Evolutionary conservation across 164 flowering plant genomes (phyloP), one percentile per base, ranked within the genome.

Genomic region (Nymphaea colorata): DNA sequence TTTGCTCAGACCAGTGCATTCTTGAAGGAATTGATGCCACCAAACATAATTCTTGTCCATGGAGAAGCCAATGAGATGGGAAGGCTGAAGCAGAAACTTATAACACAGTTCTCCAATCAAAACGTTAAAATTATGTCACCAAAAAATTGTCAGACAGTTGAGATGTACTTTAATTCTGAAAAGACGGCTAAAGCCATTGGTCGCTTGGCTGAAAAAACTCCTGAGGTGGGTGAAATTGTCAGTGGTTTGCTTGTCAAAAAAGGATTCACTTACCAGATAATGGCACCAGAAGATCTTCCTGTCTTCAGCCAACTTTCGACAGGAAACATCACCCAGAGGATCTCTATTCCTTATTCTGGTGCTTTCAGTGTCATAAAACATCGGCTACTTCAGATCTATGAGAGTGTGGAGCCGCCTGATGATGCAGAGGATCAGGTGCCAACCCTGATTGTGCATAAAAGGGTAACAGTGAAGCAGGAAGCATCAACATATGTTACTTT

Each of bases 1-100:
- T 91, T 75, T 78, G 88, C 88, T 5, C 98, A 91, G 79, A 94
- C 98, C 59, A 88, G 91, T 76, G 73, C 91, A 2, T 94, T 94
- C 70, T 73, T 94, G 79, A 84, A 84, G 68, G 98, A 94, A 77
- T 85, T 94, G 42, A 83, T 83, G 90, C 99, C 98, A 65, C 94
- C 96, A 5, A 91, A 94, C 81, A 87, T 94, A 64, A 84, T 94
- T 73, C 90, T 94, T 65, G 99, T 94, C 59, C 98, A 91, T 67
- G 98, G 99, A 57, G 98, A 86, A 74, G 96, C 99, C 36, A 88
- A 81, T 68, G 85, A 90, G 77, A 91, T 94, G 99, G 96, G 86
- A 51, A 83, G 99, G 82, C 93, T 91, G 44, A 90, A 90, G 71
- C 92, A 86, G 81, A 94, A 90, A 78, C 92, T 94, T 8, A 69